Evolutionary conservation across 768 basidiomycete genomes (phyloP).

Genomic region (Russula foetens): DNA sequence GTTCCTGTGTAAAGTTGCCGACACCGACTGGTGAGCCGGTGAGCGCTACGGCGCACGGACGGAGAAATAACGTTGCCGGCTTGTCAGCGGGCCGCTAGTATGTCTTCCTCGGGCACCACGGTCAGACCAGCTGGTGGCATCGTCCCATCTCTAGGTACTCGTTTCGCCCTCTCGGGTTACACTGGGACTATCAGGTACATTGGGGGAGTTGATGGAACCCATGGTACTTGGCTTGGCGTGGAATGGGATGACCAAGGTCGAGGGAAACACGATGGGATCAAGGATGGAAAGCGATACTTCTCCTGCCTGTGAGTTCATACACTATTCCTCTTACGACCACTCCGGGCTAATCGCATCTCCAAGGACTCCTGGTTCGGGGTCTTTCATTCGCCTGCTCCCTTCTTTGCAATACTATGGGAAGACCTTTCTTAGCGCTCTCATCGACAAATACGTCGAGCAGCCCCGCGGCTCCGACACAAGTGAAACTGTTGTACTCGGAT

Average conservation of each 20-base stretch:
- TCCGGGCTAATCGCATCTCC: conserved; percentile 8
- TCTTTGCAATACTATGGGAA: conserved; percentile 51
- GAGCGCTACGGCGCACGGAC: not conserved
- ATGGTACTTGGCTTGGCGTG: conserved; percentile 84
- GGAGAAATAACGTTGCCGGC: not conserved
- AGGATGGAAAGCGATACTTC: conserved; percentile 76
- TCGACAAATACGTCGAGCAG: conserved; percentile 67
- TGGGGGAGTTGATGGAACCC: conserved; percentile 54
- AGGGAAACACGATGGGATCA: conserved; percentile 83
- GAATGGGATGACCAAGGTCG: conserved; percentile 88
- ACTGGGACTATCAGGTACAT: conserved; percentile 64
- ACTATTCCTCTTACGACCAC: not conserved
- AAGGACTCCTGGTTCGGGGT: conserved; percentile 64
- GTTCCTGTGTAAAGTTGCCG: not conserved
- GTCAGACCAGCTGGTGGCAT: not conserved
- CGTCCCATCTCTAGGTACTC: conserved; percentile 39
- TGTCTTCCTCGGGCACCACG: not conserved
- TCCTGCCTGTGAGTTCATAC: conserved; percentile 50
- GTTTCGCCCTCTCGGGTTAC: conserved; percentile 45
- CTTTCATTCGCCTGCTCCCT: conserved; percentile 71
- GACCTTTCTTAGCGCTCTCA: conserved; percentile 69
- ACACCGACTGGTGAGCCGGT: no score
- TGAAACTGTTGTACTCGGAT: conserved; percentile 68
- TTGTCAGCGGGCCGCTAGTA: not conserved
- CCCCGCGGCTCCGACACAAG: conserved; percentile 42